Evolutionary conservation across 2,329 filamentous ascomycete species (phyloP), one percentile per base, ranked within the genome.

Genomic region (Orbilia ellipsospora): DNA sequence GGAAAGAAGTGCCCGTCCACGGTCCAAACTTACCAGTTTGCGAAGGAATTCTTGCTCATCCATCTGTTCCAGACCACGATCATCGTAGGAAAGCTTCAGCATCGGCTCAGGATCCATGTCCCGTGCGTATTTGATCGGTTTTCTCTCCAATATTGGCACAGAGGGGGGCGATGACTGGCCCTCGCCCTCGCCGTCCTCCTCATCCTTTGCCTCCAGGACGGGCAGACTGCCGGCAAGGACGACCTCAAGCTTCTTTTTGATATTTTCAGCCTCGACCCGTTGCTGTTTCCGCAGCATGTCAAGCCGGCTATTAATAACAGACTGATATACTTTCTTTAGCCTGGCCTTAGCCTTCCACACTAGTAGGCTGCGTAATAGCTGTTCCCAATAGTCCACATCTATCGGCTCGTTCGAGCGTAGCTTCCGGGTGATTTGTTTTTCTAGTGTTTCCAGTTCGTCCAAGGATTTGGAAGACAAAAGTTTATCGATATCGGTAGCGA

Each of bases 301-400:
- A 59, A 92, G 84, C 36, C 92, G 88, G 78, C 88, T 90, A 68
- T 89, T 88, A 77, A 91, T 87, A 77, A 97, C 91, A 12, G 88
- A 88, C 78, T 92, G 89, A 78, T 90, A 94, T 15, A 97, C 89
- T 77, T 88, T 90, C 78, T 89, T 89, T 63, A 99, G 84, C 81
- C 90, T 93, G 1, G 93, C 93, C 82, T 92, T 93, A 40, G 95
- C 93, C 84, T 98, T 98, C 89, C 92, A 97, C 0, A 97, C 89
- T 5, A 91, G 86, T 77, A 99, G 84, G 81, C 90, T 96, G 78
- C 90, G 90, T 76, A 99, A 85, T 15, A 99, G 85, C 81, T 97
- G 92, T 81, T 96, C 93, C 95, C 95, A 99, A 82, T 98, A 99
- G 83, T 99, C 95, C 1, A 92, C 93, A 82, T 99, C 95, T 78